Base-by-base conservation (phyloP, 2,329 filamentous ascomycete species). In the Clarireedia paspali region DNA sequence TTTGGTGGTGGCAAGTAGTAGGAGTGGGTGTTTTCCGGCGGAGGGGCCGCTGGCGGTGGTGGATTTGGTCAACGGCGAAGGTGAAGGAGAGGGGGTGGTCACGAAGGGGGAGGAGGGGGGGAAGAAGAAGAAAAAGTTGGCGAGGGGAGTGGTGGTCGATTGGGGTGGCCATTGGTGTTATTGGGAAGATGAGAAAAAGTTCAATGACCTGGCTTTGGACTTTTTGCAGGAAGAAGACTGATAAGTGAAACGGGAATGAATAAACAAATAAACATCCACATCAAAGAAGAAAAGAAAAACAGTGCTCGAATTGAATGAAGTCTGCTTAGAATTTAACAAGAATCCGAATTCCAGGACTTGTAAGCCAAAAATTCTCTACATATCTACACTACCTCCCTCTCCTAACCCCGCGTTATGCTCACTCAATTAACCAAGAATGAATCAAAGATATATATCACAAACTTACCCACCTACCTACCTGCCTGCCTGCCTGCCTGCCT, bases 161-260 rank as follows among this genome's bases (percentile, higher is more conserved):
- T 68, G 66, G 63, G 67, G 67, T 30, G 67, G 67, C 1, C 67
- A 70, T 61, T 70, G 67, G 67, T 65, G 66, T 51, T 70, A 69
- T 53, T 70, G 66, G 64, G 67, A 69, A 56, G 56, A 66, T 54
- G 61, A 63, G 14, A 58, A 56, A 55, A 61, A 46, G 47, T 69
- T 69, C 55, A 57, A 64, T 48, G 52, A 54, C 23, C 40, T 68
- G 20, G 63, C 57, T 34, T 52, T 65, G 44, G 52, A 47, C 0
- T 68, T 68, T 47, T 51, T 69, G 50, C 56, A 6, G 14, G 53
- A 53, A 23, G 52, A 34, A 26, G 17, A 15, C 15, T 7, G 27
- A 46, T 12, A 34, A 34, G 24, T 24, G 26, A 10, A 45, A 12
- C 1, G 1, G 0, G 39, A 14, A 40, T 6, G 2, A 9, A 9